Percentiles rank a stretch among this genome's conserved stretches.
phyloP scores from a whole-genome alignment of 2,329 filamentous ascomycete species.

The Pseudogymnoascus sp. region DNA sequence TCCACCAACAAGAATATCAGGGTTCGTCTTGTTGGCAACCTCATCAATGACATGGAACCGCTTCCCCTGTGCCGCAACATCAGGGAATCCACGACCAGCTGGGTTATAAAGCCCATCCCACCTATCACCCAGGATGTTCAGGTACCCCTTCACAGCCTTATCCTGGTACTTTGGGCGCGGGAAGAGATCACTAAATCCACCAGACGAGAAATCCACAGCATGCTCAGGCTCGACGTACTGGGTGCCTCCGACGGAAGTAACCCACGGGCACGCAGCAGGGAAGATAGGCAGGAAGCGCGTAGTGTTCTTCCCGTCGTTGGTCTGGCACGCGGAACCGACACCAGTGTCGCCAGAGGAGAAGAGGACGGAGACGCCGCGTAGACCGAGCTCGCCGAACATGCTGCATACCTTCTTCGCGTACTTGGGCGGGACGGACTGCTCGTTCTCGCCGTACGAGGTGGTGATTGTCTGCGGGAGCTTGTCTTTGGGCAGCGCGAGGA shows the following conservation, averaged over 20 bases:
- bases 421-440: conserved; percentile 52
- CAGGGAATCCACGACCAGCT: conserved; percentile 45
- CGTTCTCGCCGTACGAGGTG: conserved; percentile 60
- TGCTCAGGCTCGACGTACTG: conserved; percentile 39
- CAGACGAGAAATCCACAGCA: conserved; percentile 36
- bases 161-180: conserved; percentile 39
- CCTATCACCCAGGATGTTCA: conserved; percentile 32
- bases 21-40: not conserved
- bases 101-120: conserved; percentile 41
- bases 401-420: conserved; percentile 57
- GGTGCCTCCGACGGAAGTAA: conserved; percentile 59
- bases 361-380: conserved; percentile 57
- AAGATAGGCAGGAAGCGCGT: conserved; percentile 53
- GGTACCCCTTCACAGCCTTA: conserved; percentile 36
- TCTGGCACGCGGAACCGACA: conserved; percentile 37
- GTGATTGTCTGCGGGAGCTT: conserved; percentile 53
- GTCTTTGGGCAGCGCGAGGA: conserved; percentile 40
- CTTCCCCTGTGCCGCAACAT: conserved; percentile 48
- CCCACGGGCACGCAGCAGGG: conserved; percentile 59
- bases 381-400: conserved; percentile 57
- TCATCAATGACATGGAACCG: conserved; percentile 36
- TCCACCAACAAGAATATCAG: conserved; percentile 13
- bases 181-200: conserved; percentile 46
- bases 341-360: conserved; percentile 52
- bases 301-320: conserved; percentile 49